A percentile compares a stretch with the other conserved stretches of the same genome.
These are phyloP conservation scores for Acanthamoeba rhysodes DNA, from an alignment of 208 protist species.

Conservation along the genomic window DNA sequence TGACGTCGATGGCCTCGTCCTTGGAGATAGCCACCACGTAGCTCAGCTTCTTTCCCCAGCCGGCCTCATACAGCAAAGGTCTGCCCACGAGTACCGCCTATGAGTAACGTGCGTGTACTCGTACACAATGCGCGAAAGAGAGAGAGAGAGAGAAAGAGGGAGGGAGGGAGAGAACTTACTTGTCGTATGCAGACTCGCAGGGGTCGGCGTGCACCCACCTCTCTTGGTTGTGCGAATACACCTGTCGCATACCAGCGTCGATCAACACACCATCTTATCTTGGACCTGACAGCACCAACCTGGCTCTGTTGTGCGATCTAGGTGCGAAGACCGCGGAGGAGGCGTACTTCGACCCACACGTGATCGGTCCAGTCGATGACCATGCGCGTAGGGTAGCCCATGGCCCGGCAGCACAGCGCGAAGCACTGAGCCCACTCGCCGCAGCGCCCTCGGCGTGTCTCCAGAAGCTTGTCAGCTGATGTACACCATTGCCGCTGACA, in stretches of 20 bases:
- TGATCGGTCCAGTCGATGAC: constrained; percentile 88
- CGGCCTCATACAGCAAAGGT: constrained; percentile 87
- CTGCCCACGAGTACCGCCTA: not conserved
- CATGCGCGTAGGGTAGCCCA: constrained; percentile 82
- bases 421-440: constrained; percentile 89
- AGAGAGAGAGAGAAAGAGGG: not conserved
- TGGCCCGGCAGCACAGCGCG: constrained; percentile 34
- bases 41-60: constrained; percentile 87
- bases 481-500: not conserved
- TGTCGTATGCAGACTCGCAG: constrained; percentile 85
- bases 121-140: no score
- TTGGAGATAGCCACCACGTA: constrained; percentile 83
- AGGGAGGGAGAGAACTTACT: not conserved
- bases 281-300: no score
- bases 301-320: no score
- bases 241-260: not conserved
- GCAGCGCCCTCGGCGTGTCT: constrained; percentile 86
- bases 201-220: constrained; percentile 85
- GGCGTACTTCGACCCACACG: constrained; percentile 88
- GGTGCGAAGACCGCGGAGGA: no score
- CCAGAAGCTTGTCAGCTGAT: constrained; percentile 79
- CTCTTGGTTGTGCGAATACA: constrained; percentile 69
- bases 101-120: not conserved
- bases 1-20: constrained; percentile 83
- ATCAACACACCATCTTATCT: no score